Conservation (phyloP, 2,329 filamentous ascomycete species). For the Diplodia sapinea region DNA sequence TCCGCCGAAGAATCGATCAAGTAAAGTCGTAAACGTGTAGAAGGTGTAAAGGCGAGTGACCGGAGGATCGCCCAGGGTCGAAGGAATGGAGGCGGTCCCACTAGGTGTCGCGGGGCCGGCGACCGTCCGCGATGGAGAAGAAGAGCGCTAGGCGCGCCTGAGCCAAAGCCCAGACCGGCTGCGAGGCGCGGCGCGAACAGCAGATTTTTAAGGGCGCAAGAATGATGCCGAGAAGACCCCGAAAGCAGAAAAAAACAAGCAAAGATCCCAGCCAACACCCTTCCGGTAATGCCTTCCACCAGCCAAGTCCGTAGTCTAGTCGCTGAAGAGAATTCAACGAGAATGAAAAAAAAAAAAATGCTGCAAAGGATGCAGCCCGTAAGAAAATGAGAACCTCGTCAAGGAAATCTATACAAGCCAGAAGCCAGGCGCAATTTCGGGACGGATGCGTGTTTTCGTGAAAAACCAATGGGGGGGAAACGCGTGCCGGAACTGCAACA, state of each 20-base stretch:
- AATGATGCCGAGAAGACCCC: conserved; percentile 30
- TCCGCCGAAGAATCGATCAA: conserved; percentile 21
- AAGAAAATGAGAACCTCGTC: conserved; percentile 26
- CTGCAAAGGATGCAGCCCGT: conserved; percentile 12
- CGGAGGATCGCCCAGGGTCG: conserved; percentile 7
- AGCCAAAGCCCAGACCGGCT: conserved; percentile 18
- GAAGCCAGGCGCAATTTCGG: conserved; percentile 27
- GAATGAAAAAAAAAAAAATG: conserved; percentile 12
- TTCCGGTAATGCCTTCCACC: conserved; percentile 23
- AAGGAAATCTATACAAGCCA: conserved; percentile 31
- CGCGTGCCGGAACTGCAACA: conserved; percentile 22
- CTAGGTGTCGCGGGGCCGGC: conserved; percentile 23
- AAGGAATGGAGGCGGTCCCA: conserved; percentile 22
- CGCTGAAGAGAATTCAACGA: conserved; percentile 29
- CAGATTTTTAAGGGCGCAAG: conserved; percentile 30
- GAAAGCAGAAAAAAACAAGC: conserved; percentile 13
- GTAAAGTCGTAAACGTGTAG: conserved; percentile 24
- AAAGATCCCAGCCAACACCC: conserved; percentile 31
- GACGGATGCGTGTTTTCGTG: conserved; percentile 29
- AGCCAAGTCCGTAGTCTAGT: conserved; percentile 31
- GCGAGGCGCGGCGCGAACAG: conserved; percentile 22
- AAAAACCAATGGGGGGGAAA: conserved; percentile 26
- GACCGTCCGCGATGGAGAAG: conserved; percentile 6
- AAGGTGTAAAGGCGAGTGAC: conserved; percentile 15
- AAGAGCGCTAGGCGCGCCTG: conserved; percentile 17